Conservation (phyloP, 495 filamentous ascomycete species). For the Penicillium macrosclerotiorum region DNA sequence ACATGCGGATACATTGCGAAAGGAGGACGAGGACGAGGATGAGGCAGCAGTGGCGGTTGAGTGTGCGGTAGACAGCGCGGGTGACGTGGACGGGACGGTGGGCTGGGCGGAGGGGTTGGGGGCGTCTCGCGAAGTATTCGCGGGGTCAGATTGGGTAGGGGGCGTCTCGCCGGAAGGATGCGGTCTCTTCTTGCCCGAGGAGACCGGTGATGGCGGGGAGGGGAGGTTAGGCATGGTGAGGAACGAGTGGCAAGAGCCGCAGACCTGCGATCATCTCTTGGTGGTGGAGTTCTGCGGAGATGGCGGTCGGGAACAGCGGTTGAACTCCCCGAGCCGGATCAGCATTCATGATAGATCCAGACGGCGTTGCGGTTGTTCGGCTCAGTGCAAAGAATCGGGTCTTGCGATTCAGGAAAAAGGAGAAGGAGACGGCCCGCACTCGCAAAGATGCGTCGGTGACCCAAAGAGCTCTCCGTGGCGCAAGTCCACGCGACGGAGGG, state of each 20-base stretch:
- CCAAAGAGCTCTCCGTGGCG: slow-evolving; percentile 19
- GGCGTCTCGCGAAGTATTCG: slow-evolving; percentile 12
- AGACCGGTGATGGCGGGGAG: slow-evolving; percentile 34
- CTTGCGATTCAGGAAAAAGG: slow-evolving; percentile 9
- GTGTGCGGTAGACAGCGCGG: slow-evolving; percentile 17
- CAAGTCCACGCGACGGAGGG: slow-evolving; percentile 10
- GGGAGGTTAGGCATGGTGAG: slow-evolving; percentile 40
- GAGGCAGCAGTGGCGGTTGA: slow-evolving; percentile 21
- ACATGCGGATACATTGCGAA: slow-evolving; percentile 93
- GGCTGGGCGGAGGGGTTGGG: slow-evolving; percentile 14
- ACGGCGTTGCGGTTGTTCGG: slow-evolving; percentile 1
- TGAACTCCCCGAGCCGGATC: slow-evolving; percentile 21
- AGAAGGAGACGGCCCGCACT: slow-evolving; percentile 19
- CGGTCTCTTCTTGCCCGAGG: slow-evolving; percentile 43
- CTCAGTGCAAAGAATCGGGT: slow-evolving; percentile 6
- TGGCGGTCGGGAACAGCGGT: slow-evolving; percentile 25
- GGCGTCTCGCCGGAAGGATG: slow-evolving; percentile 28
- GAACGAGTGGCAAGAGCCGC: slow-evolving; percentile 25
- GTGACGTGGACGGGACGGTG: slow-evolving; percentile 14
- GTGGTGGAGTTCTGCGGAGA: slow-evolving; percentile 26
- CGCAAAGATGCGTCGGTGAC: neutral
- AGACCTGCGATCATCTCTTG: slow-evolving; percentile 40
- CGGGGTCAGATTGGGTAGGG: slow-evolving; percentile 19
- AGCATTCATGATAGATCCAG: slow-evolving; percentile 37
- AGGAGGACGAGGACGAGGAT: slow-evolving; percentile 53